Percentiles rank a stretch among this genome's conserved stretches.
These are phyloP conservation scores for Favolaschia claudopus DNA, from an alignment of 768 basidiomycete genomes.

Conservation along the genomic window DNA sequence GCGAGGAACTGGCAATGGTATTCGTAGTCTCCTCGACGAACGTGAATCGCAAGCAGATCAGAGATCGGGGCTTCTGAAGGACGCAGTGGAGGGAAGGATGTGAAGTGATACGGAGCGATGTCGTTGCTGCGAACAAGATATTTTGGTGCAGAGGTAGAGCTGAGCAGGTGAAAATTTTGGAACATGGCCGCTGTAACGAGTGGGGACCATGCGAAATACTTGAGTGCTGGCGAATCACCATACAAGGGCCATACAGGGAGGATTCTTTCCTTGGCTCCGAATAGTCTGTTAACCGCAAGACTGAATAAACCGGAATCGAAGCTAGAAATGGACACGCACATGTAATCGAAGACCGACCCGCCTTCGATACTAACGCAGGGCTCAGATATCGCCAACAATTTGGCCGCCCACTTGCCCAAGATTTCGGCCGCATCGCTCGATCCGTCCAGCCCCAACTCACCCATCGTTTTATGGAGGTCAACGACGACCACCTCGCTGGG, in stretches of 20 bases:
- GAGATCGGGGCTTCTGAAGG: conserved; percentile 30
- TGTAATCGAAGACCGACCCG: conserved; percentile 1
- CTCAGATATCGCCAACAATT: background rate
- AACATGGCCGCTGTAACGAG: conserved; percentile 7
- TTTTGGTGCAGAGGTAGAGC: background rate
- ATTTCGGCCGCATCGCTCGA: background rate
- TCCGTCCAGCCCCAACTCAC: background rate
- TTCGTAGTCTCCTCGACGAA: conserved; percentile 58
- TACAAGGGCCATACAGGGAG: conserved; percentile 19
- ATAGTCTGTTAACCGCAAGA: too few species aligned
- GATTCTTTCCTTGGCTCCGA: too few species aligned
- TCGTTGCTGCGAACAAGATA: background rate
- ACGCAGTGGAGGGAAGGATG: conserved; percentile 1
- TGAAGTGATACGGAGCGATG: background rate
- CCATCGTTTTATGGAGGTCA: background rate
- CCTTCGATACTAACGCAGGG: conserved; percentile 6
- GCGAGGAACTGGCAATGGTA: conserved; percentile 51
- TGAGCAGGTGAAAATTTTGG: conserved; percentile 10
- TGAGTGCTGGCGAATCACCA: conserved; percentile 1
- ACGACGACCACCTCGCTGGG: background rate
- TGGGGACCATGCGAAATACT: conserved; percentile 19
- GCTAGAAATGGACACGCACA: too few species aligned
- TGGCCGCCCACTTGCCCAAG: conserved; percentile 6
- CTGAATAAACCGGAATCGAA: too few species aligned
- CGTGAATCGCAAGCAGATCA: conserved; percentile 54